phyloP scores from a whole-genome alignment of 768 basidiomycete genomes.

The Tylopilus felleus region DNA sequence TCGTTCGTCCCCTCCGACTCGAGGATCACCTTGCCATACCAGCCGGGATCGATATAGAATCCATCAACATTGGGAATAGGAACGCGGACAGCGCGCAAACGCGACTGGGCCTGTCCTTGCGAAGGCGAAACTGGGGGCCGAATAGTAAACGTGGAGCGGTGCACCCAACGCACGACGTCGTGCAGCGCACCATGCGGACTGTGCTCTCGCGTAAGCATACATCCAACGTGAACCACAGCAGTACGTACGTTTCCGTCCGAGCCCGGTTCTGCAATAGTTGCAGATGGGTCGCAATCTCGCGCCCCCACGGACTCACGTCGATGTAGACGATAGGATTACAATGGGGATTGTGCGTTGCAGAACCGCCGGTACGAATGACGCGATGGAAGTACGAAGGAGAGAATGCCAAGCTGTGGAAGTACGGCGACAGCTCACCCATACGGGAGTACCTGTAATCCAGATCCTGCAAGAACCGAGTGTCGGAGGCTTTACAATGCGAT shows the following conservation, averaged over 20 bases:
- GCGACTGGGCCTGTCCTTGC: slow-evolving; percentile 27
- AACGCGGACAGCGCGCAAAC: slow-evolving; percentile 29
- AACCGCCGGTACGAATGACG: slow-evolving; percentile 59
- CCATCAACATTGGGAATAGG: slow-evolving; percentile 55
- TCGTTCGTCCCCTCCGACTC: slow-evolving; percentile 90
- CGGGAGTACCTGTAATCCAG: slow-evolving; percentile 79
- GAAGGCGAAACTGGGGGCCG: slow-evolving; percentile 43
- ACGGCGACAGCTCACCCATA: slow-evolving; percentile 74
- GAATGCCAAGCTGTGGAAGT: slow-evolving; percentile 76
- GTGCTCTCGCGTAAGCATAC: slow-evolving; percentile 4
- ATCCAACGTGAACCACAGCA: background rate
- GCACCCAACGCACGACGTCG: slow-evolving; percentile 82
- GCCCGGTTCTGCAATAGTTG: slow-evolving; percentile 77
- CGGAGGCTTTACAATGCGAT: background rate
- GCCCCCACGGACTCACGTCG: slow-evolving; percentile 75
- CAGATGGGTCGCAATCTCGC: slow-evolving; percentile 68
- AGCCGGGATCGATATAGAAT: slow-evolving; percentile 68
- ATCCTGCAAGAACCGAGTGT: slow-evolving; percentile 49
- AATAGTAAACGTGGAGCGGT: slow-evolving; percentile 74
- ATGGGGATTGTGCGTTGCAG: slow-evolving; percentile 36
- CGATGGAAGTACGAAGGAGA: slow-evolving; percentile 89
- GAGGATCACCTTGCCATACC: slow-evolving; percentile 80
- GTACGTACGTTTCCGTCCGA: slow-evolving; percentile 74
- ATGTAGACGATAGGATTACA: slow-evolving; percentile 67
- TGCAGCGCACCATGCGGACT: slow-evolving; percentile 80